Conservation (phyloP, 2,329 filamentous ascomycete genomes). For the Aureobasidium uvarum region DNA sequence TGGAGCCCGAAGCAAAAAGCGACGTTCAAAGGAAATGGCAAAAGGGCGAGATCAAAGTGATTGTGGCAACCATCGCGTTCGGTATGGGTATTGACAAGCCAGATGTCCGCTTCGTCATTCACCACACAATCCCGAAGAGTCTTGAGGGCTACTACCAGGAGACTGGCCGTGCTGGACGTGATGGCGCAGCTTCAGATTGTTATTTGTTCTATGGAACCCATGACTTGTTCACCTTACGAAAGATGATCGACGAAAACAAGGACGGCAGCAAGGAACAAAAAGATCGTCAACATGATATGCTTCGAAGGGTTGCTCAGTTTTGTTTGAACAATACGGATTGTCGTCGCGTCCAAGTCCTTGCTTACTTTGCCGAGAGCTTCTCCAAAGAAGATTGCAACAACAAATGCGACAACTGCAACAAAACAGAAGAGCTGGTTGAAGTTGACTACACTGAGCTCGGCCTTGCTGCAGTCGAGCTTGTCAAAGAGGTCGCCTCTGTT, state of each 20-base stretch:
- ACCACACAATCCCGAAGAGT: constrained; percentile 89
- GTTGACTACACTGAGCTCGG: constrained; percentile 78
- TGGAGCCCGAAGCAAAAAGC: constrained; percentile 66
- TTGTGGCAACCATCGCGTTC: constrained; percentile 97
- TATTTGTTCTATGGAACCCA: constrained; percentile 83
- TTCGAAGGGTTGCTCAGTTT: constrained; percentile 78
- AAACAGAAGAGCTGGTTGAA: constrained; percentile 65
- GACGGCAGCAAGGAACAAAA: constrained; percentile 71
- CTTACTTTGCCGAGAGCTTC: constrained; percentile 93
- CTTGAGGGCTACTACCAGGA: constrained; percentile 98
- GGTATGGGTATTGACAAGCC: constrained; percentile 99
- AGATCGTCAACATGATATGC: constrained; percentile 77
- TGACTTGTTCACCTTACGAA: constrained; percentile 70
- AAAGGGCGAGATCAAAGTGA: constrained; percentile 72
- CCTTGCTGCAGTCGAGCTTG: constrained; percentile 65
- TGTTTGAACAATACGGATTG: constrained; percentile 90
- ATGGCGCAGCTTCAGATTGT: constrained; percentile 83
- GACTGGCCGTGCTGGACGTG: constrained; percentile 89
- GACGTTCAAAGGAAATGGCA: constrained; percentile 81
- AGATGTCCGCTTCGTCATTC: constrained; percentile 93
- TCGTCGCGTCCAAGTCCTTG: constrained; percentile 79
- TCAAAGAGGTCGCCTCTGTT: constrained; percentile 52
- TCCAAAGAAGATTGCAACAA: constrained; percentile 66
- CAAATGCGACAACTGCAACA: constrained; percentile 87
- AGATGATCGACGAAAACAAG: constrained; percentile 80